phyloP scores from a whole-genome alignment of 257 asterid genomes.

The Datura wrightii region DNA sequence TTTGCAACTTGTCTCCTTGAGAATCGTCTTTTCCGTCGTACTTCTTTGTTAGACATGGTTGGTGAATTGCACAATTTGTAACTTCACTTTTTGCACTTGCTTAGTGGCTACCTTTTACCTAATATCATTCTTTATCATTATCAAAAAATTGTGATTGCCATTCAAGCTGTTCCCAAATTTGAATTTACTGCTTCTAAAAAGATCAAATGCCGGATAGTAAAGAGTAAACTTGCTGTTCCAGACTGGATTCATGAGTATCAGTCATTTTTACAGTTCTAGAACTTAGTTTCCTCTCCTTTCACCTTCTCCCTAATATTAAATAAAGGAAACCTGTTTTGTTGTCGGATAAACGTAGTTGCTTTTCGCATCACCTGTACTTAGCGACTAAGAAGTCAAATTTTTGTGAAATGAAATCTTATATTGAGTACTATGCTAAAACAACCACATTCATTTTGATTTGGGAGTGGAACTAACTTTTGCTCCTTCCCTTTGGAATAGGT shows the following conservation, averaged over 20 bases:
- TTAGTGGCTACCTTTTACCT: not conserved
- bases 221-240: not conserved
- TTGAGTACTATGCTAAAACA: not conserved
- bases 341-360: not conserved
- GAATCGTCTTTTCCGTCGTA: not conserved
- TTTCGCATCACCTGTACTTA: not conserved
- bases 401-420: not conserved
- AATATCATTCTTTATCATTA: not conserved
- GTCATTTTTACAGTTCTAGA: not conserved
- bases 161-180: slow-evolving; percentile 17
- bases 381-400: not conserved
- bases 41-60: not conserved
- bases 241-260: not conserved
- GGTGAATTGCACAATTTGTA: not conserved
- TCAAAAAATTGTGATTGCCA: not conserved
- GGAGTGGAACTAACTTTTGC: not conserved
- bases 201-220: not conserved
- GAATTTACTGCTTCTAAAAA: slow-evolving; percentile 10
- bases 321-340: not conserved
- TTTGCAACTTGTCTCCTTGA: slow-evolving; percentile 15
- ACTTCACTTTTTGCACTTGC: not conserved
- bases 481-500: slow-evolving; percentile 50
- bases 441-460: not conserved
- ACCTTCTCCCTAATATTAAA: not conserved
- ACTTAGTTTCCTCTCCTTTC: not conserved